A percentile compares a stretch with the other conserved stretches of the same genome.
These are phyloP conservation scores for Aaosphaeria arxii DNA, from an alignment of 2,329 filamentous ascomycete species.

Conservation along the genomic window DNA sequence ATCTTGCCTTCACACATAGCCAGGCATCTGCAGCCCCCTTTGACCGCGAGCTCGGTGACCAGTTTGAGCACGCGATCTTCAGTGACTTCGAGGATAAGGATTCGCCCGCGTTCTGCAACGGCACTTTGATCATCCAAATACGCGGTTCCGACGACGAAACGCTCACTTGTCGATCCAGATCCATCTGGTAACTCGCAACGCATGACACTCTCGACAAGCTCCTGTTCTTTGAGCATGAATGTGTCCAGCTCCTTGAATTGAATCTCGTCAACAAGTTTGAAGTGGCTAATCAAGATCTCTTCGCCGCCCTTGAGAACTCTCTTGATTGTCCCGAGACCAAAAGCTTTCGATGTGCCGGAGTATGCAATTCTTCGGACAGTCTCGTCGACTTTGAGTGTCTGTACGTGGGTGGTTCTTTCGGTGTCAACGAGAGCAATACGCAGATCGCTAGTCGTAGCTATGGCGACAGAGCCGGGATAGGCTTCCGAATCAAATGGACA, in stretches of 20 bases:
- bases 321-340: slow-evolving; percentile 82
- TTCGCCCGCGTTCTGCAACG: slow-evolving; percentile 62
- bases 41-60: slow-evolving; percentile 66
- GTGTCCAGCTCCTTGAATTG: slow-evolving; percentile 76
- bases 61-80: slow-evolving; percentile 70
- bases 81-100: slow-evolving; percentile 81
- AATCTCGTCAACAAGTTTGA: slow-evolving; percentile 88
- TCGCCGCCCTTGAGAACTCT: slow-evolving; percentile 67
- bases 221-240: slow-evolving; percentile 62
- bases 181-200: slow-evolving; percentile 67
- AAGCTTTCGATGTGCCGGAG: slow-evolving; percentile 72
- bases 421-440: slow-evolving; percentile 80
- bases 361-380: slow-evolving; percentile 87
- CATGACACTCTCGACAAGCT: slow-evolving; percentile 83
- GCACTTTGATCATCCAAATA: slow-evolving; percentile 63
- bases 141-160: slow-evolving; percentile 89
- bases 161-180: slow-evolving; percentile 59
- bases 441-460: slow-evolving; percentile 74
- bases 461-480: slow-evolving; percentile 75
- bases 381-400: slow-evolving; percentile 72
- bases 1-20: slow-evolving; percentile 70
- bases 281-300: slow-evolving; percentile 75
- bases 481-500: slow-evolving; percentile 79
- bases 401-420: slow-evolving; percentile 84
- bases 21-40: slow-evolving; percentile 77